phyloP scores from a whole-genome alignment of 2,329 filamentous ascomycete species.

The Dendryphion nanum region DNA sequence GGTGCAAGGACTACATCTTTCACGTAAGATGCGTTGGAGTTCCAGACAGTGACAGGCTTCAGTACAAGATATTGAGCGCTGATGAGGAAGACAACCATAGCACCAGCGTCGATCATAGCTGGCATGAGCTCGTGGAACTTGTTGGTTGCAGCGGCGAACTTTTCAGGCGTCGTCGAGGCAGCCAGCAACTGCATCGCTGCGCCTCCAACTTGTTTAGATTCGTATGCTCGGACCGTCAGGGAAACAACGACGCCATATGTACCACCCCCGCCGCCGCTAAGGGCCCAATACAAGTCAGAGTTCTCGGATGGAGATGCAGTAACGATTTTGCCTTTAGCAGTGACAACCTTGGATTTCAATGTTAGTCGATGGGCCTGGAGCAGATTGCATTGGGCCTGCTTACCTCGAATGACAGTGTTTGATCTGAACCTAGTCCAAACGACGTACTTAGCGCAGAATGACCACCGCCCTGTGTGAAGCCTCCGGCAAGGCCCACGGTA shows the following conservation, averaged over 20 bases:
- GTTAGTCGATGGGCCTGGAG: too few species aligned
- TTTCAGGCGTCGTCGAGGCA: conserved; percentile 10
- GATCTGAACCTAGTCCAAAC: conserved; percentile 30
- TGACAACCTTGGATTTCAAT: too few species aligned
- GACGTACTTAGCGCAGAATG: conserved; percentile 16
- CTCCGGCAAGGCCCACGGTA: conserved; percentile 34
- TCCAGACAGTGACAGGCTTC: conserved; percentile 7
- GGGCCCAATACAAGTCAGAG: conserved; percentile 37
- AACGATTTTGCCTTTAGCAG: conserved; percentile 26
- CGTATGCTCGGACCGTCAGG: conserved; percentile 27
- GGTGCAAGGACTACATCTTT: conserved; percentile 16
- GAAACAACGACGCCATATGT: conserved; percentile 32
- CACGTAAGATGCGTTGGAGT: conserved; percentile 7
- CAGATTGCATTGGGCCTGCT: too few species aligned
- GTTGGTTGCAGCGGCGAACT: background rate
- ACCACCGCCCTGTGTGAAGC: conserved; percentile 31
- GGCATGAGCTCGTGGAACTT: conserved; percentile 1
- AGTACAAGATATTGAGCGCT: conserved; percentile 10
- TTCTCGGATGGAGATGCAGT: conserved; percentile 27
- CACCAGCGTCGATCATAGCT: background rate
- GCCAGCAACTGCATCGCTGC: conserved; percentile 15
- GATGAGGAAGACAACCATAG: conserved; percentile 1
- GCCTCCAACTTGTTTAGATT: conserved; percentile 18
- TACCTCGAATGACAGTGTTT: conserved; percentile 28
- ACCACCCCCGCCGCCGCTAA: conserved; percentile 31